Percentiles rank a stretch among this genome's conserved stretches.
These are phyloP conservation scores for Leavenworthia alabamica DNA, from an alignment of 345 rosid species.

Conservation along the genomic window DNA sequence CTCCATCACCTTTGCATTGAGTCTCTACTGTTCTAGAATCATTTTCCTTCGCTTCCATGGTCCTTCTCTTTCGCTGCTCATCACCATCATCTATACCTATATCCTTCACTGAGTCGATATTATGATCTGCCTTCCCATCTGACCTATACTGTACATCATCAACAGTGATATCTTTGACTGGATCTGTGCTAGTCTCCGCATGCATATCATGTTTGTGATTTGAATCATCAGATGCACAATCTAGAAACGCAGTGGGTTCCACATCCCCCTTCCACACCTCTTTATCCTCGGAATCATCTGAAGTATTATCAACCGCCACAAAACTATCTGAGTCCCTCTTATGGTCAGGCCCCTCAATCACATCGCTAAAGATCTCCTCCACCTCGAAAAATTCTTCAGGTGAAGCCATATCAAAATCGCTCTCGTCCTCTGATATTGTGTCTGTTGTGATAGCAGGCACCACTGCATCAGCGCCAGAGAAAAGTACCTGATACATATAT, in stretches of 20 bases:
- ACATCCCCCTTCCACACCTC: conserved; percentile 63
- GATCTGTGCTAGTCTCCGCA: conserved; percentile 43
- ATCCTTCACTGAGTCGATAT: conserved; percentile 64
- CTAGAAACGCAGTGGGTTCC: conserved; percentile 62
- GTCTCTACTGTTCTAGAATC: conserved; percentile 33
- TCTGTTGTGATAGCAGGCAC: conserved; percentile 52
- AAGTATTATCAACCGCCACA: conserved; percentile 28
- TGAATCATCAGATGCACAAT: conserved; percentile 68
- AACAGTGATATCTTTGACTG: conserved; percentile 84
- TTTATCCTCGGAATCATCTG: conserved; percentile 41
- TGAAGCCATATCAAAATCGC: conserved; percentile 57
- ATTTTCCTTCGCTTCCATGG: conserved; percentile 37
- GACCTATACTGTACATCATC: conserved; percentile 82
- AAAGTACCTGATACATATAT: conserved; percentile 80
- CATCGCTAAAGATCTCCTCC: conserved; percentile 85
- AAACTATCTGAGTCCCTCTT: conserved; percentile 40
- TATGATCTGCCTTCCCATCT: conserved; percentile 45
- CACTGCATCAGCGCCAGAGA: conserved; percentile 65
- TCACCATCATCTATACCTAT: conserved; percentile 72
- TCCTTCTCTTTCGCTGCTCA: conserved; percentile 29
- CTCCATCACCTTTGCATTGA: conserved; percentile 39
- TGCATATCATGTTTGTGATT: conserved; percentile 42
- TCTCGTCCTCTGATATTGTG: conserved; percentile 49
- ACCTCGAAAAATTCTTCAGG: conserved; percentile 98
- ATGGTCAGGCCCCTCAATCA: conserved; percentile 53